These are phyloP conservation scores for Eucalyptus grandis DNA, from an alignment of 345 rosid genomes.

Conservation along the genomic window DNA sequence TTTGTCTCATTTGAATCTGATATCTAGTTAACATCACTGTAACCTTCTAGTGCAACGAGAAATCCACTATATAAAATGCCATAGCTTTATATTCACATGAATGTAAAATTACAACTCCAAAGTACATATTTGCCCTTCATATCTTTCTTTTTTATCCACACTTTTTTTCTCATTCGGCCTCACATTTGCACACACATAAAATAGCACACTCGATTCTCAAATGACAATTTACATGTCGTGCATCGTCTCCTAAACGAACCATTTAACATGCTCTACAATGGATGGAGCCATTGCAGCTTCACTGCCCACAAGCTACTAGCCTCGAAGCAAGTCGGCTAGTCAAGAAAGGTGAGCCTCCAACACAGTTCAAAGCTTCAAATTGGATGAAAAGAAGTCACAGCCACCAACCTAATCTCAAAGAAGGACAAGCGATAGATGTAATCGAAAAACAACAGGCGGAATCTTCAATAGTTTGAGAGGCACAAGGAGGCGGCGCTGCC, in stretches of 20 bases:
- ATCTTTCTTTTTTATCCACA: neutral
- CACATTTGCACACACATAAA: neutral
- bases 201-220: neutral
- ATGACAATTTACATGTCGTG: neutral
- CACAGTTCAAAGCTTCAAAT: neutral
- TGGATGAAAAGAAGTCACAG: neutral
- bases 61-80: neutral
- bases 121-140: neutral
- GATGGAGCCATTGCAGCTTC: neutral
- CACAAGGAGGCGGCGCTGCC: neutral
- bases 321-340: neutral
- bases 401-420: neutral
- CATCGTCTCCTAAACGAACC: neutral
- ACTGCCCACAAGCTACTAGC: neutral
- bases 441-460: neutral
- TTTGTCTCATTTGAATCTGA: neutral
- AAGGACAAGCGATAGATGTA: neutral
- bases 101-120: neutral
- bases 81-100: neutral
- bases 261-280: neutral
- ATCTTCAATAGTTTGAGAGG: neutral
- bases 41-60: neutral
- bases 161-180: neutral
- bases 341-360: neutral
- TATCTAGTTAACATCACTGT: neutral